Conservation (phyloP, 768 basidiomycete species). For the Rhodotorula paludigena region DNA sequence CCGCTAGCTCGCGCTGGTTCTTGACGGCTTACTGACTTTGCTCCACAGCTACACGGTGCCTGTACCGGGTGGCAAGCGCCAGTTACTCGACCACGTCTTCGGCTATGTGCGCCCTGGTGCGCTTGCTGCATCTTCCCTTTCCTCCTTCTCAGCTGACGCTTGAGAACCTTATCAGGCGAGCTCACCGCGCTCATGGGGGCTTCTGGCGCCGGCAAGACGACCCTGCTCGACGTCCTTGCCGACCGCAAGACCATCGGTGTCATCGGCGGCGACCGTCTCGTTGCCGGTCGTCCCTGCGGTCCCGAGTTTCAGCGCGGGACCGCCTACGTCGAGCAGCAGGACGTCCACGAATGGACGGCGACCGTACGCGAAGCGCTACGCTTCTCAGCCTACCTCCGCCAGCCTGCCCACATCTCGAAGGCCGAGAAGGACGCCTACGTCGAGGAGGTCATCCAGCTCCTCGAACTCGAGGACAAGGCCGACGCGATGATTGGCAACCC, state of each 20-base stretch:
- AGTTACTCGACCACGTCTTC: slow-evolving; percentile 44
- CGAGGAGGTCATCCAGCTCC: slow-evolving; percentile 67
- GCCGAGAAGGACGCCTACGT: slow-evolving; percentile 44
- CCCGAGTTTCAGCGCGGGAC: slow-evolving; percentile 59
- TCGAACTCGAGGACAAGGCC: slow-evolving; percentile 75
- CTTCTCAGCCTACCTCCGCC: slow-evolving; percentile 43
- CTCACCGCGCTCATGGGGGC: slow-evolving; percentile 82
- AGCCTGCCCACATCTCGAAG: slow-evolving; percentile 38
- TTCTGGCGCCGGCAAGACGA: slow-evolving; percentile 61
- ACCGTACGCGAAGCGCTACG: slow-evolving; percentile 51
- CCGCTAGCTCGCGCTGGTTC: slow-evolving; percentile 49
- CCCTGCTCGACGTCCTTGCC: slow-evolving; percentile 64
- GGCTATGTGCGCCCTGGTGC: slow-evolving; percentile 54
- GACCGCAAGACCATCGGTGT: slow-evolving; percentile 61
- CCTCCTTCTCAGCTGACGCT: background rate
- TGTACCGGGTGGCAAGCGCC: slow-evolving; percentile 31
- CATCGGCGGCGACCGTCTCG: slow-evolving; percentile 63
- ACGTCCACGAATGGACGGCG: slow-evolving; percentile 66
- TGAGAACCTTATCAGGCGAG: slow-evolving; percentile 55
- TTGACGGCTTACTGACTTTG: background rate
- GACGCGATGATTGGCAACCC: slow-evolving; percentile 64
- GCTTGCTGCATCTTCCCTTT: background rate
- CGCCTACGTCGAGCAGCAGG: slow-evolving; percentile 71
- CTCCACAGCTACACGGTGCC: slow-evolving; percentile 23
- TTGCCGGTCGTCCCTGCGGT: slow-evolving; percentile 60